These are phyloP conservation scores for Mallotus repandus DNA, from an alignment of 441 rosid genomes.

Conservation along the genomic window DNA sequence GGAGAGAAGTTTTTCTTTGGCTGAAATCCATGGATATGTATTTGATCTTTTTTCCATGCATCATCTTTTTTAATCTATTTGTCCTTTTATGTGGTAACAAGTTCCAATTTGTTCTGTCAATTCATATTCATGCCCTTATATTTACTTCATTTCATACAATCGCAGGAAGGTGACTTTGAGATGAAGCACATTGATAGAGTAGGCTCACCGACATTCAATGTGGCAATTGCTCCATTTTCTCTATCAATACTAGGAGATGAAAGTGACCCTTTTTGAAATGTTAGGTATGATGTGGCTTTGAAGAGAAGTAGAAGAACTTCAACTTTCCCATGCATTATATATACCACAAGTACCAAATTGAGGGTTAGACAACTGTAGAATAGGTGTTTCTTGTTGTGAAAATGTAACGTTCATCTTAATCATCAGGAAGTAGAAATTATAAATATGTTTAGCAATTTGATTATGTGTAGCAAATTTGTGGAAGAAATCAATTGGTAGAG, in stretches of 20 bases:
- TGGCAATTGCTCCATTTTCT: slow-evolving; percentile 63
- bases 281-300: not conserved
- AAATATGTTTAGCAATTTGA: not conserved
- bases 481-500: slow-evolving; percentile 8
- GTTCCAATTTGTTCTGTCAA: not conserved
- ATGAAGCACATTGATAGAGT: slow-evolving; percentile 65
- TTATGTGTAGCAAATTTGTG: not conserved
- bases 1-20: too few relatives aligned
- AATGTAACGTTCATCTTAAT: slow-evolving; percentile 18
- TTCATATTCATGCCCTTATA: not conserved
- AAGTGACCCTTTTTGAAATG: slow-evolving; percentile 35
- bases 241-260: slow-evolving; percentile 58
- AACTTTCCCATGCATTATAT: slow-evolving; percentile 1
- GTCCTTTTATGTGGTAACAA: not conserved
- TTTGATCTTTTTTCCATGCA: too few relatives aligned
- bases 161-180: slow-evolving; percentile 81
- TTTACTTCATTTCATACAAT: not conserved
- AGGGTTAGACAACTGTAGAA: slow-evolving; percentile 18
- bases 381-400: not conserved
- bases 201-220: slow-evolving; percentile 53
- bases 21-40: too few relatives aligned
- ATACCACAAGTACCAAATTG: slow-evolving; percentile 12
- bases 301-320: slow-evolving; percentile 9
- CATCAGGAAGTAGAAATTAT: not conserved
- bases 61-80: too few relatives aligned